A percentile compares a stretch with the other conserved stretches of the same genome.
These are phyloP conservation scores for Pyrrhoderma lamaoense DNA, from an alignment of 1,284 basidiomycete genomes.

Conservation along the genomic window DNA sequence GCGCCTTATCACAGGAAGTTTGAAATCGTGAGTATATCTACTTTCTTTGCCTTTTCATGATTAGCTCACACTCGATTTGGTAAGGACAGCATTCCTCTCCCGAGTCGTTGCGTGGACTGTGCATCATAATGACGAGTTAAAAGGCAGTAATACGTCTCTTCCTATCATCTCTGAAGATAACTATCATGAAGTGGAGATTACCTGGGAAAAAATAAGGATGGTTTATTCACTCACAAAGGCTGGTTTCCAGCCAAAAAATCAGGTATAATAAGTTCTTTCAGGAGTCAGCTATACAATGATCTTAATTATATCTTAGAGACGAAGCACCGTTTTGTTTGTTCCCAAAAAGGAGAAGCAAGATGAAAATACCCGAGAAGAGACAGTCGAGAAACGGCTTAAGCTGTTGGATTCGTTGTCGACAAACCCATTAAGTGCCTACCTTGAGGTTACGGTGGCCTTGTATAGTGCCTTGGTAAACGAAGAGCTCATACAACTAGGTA, in stretches of 20 bases:
- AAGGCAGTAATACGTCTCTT: slow-evolving; percentile 17
- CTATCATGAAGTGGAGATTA: slow-evolving; percentile 37
- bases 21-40: slow-evolving; percentile 46
- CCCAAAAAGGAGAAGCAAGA: slow-evolving; percentile 23
- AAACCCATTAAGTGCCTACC: slow-evolving; percentile 38
- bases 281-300: not conserved
- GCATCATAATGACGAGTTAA: slow-evolving; percentile 26
- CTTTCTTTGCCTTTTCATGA: not conserved
- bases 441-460: slow-evolving; percentile 55
- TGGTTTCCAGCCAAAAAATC: slow-evolving; percentile 34
- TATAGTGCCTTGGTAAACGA: slow-evolving; percentile 43
- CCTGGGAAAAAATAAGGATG: slow-evolving; percentile 38
- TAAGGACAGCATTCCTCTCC: slow-evolving; percentile 51
- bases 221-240: slow-evolving; percentile 46
- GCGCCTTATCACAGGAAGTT: slow-evolving; percentile 48
- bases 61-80: slow-evolving; percentile 6
- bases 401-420: slow-evolving; percentile 38
- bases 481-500: slow-evolving; percentile 42
- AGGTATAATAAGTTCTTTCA: slow-evolving; percentile 29
- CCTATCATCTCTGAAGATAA: slow-evolving; percentile 28
- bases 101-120: slow-evolving; percentile 47
- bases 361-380: slow-evolving; percentile 24
- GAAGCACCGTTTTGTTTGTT: slow-evolving; percentile 37
- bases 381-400: slow-evolving; percentile 30
- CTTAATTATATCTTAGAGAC: slow-evolving; percentile 24